Evolutionary conservation across 2,329 filamentous ascomycete species (phyloP).

Genomic region (Ascochyta viciae-villosae): DNA sequence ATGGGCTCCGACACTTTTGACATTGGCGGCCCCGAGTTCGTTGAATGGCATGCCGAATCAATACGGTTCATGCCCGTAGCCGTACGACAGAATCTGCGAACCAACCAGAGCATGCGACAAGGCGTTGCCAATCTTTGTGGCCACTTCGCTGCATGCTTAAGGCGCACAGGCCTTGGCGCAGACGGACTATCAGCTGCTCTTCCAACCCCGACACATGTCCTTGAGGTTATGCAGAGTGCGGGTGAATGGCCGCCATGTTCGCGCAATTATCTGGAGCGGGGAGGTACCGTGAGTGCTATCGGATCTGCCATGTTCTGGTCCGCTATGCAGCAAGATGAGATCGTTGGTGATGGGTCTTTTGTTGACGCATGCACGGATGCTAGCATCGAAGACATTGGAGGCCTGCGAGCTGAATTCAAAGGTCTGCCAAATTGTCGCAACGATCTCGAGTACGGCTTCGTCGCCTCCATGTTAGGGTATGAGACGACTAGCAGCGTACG

Average conservation of each 20-base stretch:
- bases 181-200: neutral
- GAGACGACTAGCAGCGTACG: neutral
- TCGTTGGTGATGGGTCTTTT: neutral
- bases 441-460: neutral
- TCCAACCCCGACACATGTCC: neutral
- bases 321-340: neutral
- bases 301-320: neutral
- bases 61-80: too few species aligned
- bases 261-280: neutral
- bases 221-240: neutral
- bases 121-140: too few species aligned
- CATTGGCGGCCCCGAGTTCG: too few species aligned
- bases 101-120: too few species aligned
- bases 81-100: too few species aligned
- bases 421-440: neutral
- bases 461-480: neutral
- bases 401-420: neutral
- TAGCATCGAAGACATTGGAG: neutral
- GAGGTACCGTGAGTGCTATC: neutral
- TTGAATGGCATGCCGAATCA: too few species aligned
- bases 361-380: neutral
- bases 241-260: neutral
- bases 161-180: too few species aligned
- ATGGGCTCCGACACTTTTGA: too few species aligned
- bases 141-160: too few species aligned